Conservation (phyloP, 495 filamentous ascomycete species). For the Pyronema omphalodes region DNA sequence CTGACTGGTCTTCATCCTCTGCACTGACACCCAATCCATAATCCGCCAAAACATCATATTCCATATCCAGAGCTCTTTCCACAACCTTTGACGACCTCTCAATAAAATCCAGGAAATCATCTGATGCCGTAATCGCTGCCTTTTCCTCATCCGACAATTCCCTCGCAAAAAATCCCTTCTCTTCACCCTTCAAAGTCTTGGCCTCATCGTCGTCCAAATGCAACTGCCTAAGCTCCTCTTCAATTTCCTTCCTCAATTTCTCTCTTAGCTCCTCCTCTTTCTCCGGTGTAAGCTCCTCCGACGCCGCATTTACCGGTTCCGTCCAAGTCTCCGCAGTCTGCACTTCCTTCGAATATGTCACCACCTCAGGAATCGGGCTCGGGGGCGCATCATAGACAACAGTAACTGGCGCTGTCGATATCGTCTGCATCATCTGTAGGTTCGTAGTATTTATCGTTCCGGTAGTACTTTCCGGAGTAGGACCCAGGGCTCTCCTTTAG, state of each 20-base stretch:
- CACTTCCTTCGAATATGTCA: slow-evolving; percentile 89
- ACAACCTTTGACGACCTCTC: slow-evolving; percentile 93
- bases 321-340: slow-evolving; percentile 57
- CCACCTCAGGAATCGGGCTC: slow-evolving; percentile 55
- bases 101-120: slow-evolving; percentile 88
- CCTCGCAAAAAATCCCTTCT: slow-evolving; percentile 49
- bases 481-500: not conserved
- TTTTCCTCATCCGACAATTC: slow-evolving; percentile 70
- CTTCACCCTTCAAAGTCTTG: slow-evolving; percentile 33
- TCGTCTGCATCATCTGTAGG: slow-evolving; percentile 35
- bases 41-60: slow-evolving; percentile 87
- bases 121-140: slow-evolving; percentile 72
- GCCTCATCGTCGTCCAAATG: slow-evolving; percentile 35
- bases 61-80: slow-evolving; percentile 72
- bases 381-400: slow-evolving; percentile 60
- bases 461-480: slow-evolving; percentile 6
- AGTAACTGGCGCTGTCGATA: slow-evolving; percentile 47
- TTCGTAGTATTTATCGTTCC: not conserved
- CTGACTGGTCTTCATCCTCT: slow-evolving; percentile 58
- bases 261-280: slow-evolving; percentile 71
- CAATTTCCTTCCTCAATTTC: slow-evolving; percentile 72
- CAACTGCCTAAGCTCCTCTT: slow-evolving; percentile 55
- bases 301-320: slow-evolving; percentile 41
- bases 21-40: slow-evolving; percentile 70
- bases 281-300: slow-evolving; percentile 35